Percentiles rank a stretch among this genome's conserved stretches.
Conservation (phyloP, 1,284 basidiomycete species). For the Ceratobasidium papillatum region DNA sequence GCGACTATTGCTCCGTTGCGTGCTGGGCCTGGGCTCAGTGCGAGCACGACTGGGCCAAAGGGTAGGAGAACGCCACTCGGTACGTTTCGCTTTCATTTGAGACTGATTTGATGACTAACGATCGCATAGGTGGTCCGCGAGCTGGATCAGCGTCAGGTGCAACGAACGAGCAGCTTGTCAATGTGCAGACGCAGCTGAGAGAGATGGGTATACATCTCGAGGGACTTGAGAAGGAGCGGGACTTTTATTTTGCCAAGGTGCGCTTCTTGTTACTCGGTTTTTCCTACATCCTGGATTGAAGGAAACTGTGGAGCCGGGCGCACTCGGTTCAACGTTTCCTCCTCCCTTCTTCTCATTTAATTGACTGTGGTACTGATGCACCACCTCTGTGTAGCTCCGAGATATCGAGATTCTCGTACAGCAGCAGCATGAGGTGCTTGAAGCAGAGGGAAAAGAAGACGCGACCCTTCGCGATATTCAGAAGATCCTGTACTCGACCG, state of each 20-base stretch:
- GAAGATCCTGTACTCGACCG: conserved; percentile 93
- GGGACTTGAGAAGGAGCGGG: conserved; percentile 91
- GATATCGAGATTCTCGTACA: conserved; percentile 96
- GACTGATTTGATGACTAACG: neutral
- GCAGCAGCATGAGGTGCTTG: conserved; percentile 69
- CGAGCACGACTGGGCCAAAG: conserved; percentile 41
- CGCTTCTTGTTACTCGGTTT: conserved; percentile 46
- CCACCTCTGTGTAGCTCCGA: conserved; percentile 68
- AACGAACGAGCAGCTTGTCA: conserved; percentile 55
- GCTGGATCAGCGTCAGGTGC: conserved; percentile 44
- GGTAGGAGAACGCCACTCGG: conserved; percentile 64
- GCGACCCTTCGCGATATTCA: conserved; percentile 84
- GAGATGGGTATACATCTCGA: conserved; percentile 87
- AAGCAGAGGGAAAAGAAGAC: conserved; percentile 69
- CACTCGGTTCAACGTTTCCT: no score
- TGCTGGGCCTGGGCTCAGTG: conserved; percentile 36
- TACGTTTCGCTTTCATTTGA: conserved; percentile 49
- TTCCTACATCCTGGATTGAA: no score
- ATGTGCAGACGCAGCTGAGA: conserved; percentile 78
- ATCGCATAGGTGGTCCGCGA: conserved; percentile 25
- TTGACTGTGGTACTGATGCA: neutral
- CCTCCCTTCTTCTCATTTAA: neutral
- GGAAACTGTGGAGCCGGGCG: no score
- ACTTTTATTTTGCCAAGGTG: conserved; percentile 98
- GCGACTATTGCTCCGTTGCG: conserved; percentile 76